Evolutionary conservation across 768 basidiomycete genomes (phyloP).

Genomic region (Sporobolomyces roseus): DNA sequence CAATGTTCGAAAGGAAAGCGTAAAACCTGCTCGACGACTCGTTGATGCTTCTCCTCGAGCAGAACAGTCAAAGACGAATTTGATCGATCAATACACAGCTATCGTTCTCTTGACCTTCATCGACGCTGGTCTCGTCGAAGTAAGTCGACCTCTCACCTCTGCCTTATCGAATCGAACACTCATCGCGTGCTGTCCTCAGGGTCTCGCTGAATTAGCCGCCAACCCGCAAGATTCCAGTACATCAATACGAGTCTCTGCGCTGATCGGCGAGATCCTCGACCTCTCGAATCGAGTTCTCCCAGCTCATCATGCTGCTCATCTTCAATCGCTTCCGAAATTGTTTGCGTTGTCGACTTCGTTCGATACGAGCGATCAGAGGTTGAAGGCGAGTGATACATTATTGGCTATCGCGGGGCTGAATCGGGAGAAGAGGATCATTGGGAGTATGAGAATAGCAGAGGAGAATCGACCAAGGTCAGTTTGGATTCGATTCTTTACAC

Average conservation of each 20-base stretch:
- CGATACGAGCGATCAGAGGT: conserved; percentile 61
- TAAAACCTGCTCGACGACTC: not conserved
- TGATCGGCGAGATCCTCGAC: conserved; percentile 86
- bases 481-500: no score
- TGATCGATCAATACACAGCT: conserved; percentile 89
- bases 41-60: not conserved
- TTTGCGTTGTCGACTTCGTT: conserved; percentile 70
- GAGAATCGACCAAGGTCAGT: no score
- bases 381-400: conserved; percentile 76
- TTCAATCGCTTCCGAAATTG: conserved; percentile 82
- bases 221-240: conserved; percentile 55
- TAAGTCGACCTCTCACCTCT: no score
- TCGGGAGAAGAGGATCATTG: conserved; percentile 57
- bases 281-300: conserved; percentile 85
- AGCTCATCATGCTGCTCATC: conserved; percentile 68
- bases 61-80: conserved; percentile 57
- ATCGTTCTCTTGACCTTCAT: conserved; percentile 77
- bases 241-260: conserved; percentile 70
- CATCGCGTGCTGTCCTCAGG: conserved; percentile 62
- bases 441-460: conserved; percentile 52
- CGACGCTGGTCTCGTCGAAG: conserved; percentile 83
- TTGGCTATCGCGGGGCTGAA: conserved; percentile 89
- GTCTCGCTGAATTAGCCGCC: conserved; percentile 76
- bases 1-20: conserved; percentile 64
- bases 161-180: no score